phyloP scores from a whole-genome alignment of 2,329 filamentous ascomycete species.

The Fonsecaea multimorphosa region DNA sequence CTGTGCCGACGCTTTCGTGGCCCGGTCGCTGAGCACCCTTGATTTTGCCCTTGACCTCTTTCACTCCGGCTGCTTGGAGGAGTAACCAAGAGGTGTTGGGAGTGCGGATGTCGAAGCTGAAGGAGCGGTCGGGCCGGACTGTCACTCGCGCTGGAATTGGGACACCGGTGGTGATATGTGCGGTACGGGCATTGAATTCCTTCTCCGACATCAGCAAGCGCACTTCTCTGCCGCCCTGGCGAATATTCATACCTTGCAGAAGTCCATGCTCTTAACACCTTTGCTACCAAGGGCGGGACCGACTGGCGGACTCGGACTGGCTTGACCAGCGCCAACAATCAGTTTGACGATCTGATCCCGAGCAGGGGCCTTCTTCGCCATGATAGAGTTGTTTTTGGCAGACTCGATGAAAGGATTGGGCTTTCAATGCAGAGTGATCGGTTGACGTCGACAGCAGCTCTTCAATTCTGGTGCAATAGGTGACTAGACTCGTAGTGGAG shows the following conservation, averaged over 20 bases:
- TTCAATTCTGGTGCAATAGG: not conserved
- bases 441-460: not conserved
- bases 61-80: conserved; percentile 79
- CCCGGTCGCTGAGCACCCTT: conserved; percentile 76
- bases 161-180: conserved; percentile 79
- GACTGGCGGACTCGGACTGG: conserved; percentile 91
- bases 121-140: conserved; percentile 90
- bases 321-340: conserved; percentile 95
- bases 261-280: conserved; percentile 99
- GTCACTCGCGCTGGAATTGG: conserved; percentile 90
- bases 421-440: not conserved
- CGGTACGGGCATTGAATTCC: conserved; percentile 97
- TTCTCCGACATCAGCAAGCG: conserved; percentile 47
- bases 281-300: conserved; percentile 95
- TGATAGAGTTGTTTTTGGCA: conserved; percentile 41
- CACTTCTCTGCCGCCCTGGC: not conserved
- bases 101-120: conserved; percentile 90
- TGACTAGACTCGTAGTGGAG: not conserved
- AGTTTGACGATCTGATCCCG: conserved; percentile 88
- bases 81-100: conserved; percentile 92
- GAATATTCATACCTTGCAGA: conserved; percentile 78
- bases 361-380: conserved; percentile 59
- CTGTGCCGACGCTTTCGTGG: conserved; percentile 77
- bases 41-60: conserved; percentile 73
- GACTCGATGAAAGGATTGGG: not conserved